phyloP scores from a whole-genome alignment of 2,329 filamentous ascomycete species.

The Penicillium sp. region DNA sequence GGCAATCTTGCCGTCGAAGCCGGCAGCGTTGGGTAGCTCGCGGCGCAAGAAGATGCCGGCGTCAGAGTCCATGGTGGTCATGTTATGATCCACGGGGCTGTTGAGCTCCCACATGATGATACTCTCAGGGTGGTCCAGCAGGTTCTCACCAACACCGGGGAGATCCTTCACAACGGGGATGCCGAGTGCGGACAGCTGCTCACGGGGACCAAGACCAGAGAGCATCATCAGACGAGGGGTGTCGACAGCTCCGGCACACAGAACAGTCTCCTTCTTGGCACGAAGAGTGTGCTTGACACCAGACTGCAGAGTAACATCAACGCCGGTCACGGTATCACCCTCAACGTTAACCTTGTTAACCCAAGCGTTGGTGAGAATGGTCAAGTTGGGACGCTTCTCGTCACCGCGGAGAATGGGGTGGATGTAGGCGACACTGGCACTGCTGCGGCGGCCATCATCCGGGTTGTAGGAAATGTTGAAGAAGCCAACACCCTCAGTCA shows the following conservation, averaged over 20 bases:
- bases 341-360: constrained; percentile 70
- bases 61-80: constrained; percentile 86
- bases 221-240: constrained; percentile 61
- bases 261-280: constrained; percentile 66
- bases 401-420: constrained; percentile 79
- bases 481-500: constrained; percentile 74
- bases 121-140: constrained; percentile 56
- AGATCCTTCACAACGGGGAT: constrained; percentile 53
- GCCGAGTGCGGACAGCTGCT: constrained; percentile 44
- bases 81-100: constrained; percentile 64
- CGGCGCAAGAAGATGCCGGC: constrained; percentile 80
- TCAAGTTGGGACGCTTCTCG: constrained; percentile 74
- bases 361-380: constrained; percentile 78
- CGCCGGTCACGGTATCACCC: constrained; percentile 61
- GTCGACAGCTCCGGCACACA: constrained; percentile 72
- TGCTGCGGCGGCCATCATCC: constrained; percentile 73
- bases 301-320: constrained; percentile 59
- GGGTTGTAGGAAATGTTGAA: constrained; percentile 88
- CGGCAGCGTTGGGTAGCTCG: constrained; percentile 59
- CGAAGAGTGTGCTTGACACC: constrained; percentile 48
- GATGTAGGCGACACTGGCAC: constrained; percentile 83
- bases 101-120: constrained; percentile 73
- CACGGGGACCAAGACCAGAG: constrained; percentile 46
- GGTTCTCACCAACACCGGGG: constrained; percentile 56
- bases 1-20: constrained; percentile 63